Evolutionary conservation across 2,329 filamentous ascomycete species (phyloP).

Genomic region (Colletotrichum australisinense): DNA sequence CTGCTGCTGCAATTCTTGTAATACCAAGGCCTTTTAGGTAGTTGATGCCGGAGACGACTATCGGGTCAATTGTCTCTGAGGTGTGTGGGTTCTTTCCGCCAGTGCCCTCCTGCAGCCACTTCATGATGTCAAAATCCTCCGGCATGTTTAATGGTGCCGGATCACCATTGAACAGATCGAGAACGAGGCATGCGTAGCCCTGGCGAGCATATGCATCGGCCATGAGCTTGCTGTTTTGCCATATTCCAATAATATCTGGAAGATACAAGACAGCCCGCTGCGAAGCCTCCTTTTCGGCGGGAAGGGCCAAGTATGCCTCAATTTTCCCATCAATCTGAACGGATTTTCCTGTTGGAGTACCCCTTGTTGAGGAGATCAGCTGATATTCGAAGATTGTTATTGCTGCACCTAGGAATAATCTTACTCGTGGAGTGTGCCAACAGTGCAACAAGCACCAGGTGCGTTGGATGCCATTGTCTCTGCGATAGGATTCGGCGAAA

Average conservation of each 20-base stretch:
- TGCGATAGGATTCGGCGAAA: not conserved
- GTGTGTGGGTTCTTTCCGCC: not conserved
- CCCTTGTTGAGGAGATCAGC: not conserved
- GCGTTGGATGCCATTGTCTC: not conserved
- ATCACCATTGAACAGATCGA: not conserved
- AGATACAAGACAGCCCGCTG: not conserved
- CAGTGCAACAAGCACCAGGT: not conserved
- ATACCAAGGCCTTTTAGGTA: not conserved
- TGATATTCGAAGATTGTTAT: not conserved
- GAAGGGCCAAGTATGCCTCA: not conserved
- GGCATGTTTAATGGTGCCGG: not conserved
- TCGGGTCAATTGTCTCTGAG: not conserved
- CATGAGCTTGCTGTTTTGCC: slow-evolving; percentile 12
- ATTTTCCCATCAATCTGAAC: not conserved
- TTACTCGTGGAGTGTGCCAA: not conserved
- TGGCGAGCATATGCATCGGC: not conserved
- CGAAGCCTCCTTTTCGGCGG: not conserved
- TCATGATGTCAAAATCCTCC: not conserved
- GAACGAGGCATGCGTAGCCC: not conserved
- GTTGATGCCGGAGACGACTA: not conserved
- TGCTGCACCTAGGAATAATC: not conserved
- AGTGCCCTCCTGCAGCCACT: not conserved
- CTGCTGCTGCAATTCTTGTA: not conserved
- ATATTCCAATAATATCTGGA: not conserved
- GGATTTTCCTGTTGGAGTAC: not conserved